Evolutionary conservation across 2,329 filamentous ascomycete species (phyloP), one percentile per base, ranked within the genome.

Genomic region (Cladophialophora yegresii): DNA sequence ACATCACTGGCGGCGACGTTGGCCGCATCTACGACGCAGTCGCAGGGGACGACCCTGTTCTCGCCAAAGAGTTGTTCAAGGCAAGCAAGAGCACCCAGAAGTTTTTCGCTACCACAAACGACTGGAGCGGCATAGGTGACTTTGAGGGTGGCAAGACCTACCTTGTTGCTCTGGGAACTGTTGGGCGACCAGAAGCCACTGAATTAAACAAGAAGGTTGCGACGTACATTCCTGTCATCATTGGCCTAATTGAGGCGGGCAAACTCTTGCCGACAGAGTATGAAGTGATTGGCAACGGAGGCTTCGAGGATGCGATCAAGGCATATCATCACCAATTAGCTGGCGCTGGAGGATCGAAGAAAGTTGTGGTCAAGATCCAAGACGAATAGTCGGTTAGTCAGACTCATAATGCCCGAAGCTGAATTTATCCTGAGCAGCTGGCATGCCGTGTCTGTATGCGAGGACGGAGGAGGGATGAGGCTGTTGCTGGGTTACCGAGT

Each of bases 11-110:
- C 16, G 72, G 71, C 33, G 70, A 72, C 10, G 60, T 74, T 9
- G 66, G 68, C 55, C 67, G 70, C 4, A 69, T 74, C 61, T 73
- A 73, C 58, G 75, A 76, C 61, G 73, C 75, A 12, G 73, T 73
- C 9, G 72, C 73, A 6, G 67, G 69, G 1, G 73, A 76, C 43
- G 70, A 74, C 60, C 69, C 62, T 4, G 64, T 58, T 16, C 66
- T 76, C 49, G 69, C 72, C 36, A 71, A 65, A 47, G 66, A 66
- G 50, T 58, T 72, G 20, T 72, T 72, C 65, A 70, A 70, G 61
- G 57, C 66, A 36, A 57, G 65, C 33, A 62, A 63, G n/a, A 30
- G 55, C 32, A 67, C 55, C 59, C 67, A 64, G 32, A 73, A 70
- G 63, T 65, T 61, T 58, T 75, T 75, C 50, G 55, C 70, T 2